Base-by-base conservation (phyloP, 305 asterid species). In the Coffea humblotiana region DNA sequence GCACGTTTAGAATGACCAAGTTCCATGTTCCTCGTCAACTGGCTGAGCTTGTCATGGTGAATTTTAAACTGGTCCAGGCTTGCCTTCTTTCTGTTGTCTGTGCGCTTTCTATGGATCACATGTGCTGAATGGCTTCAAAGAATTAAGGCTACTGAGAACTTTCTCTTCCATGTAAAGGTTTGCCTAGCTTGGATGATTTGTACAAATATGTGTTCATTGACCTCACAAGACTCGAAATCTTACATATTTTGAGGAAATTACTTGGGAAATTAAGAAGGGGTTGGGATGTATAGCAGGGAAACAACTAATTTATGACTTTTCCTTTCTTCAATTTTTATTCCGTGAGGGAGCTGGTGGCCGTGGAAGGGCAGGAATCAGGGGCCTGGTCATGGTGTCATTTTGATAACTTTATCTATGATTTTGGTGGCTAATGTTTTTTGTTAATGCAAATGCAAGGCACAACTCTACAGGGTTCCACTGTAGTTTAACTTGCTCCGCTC, bases 141-240 rank as follows among this genome's bases (percentile, higher is more conserved):
- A 21, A 25, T n/a, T 9, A n/a, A 40, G 48, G 76, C 52, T 70
- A 48, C 76, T 13, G 43, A 43, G 76, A 74, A 45, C 81, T 66
- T 51, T 12, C 69, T 25, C 74, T 49, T 49, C 58, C 63, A 8
- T n/a, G 60, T 60, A 8, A 32, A 11, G 72, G 64, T 25, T 45
- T 79, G 6, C 64, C 75, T 18, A 35, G 61, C 14, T 76, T 45
- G 14, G 65, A 43, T 73, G 77, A 73, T 48, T 58, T 51, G 63
- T 18, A 21, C 70, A 70, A 65, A 56, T 29, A 58, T n/a, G 21
- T n/a, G 29, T 11, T 47, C 8, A 2, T 52, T 23, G 40, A 54
- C 51, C 76, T 65, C 47, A 32, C 48, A 32, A 58, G 29, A 73
- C 63, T 73, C 27, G 9, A 63, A n/a, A 48, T 45, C 51, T 64